phyloP scores from a whole-genome alignment of 1,284 basidiomycete genomes.

The Sporisorium exsertum region DNA sequence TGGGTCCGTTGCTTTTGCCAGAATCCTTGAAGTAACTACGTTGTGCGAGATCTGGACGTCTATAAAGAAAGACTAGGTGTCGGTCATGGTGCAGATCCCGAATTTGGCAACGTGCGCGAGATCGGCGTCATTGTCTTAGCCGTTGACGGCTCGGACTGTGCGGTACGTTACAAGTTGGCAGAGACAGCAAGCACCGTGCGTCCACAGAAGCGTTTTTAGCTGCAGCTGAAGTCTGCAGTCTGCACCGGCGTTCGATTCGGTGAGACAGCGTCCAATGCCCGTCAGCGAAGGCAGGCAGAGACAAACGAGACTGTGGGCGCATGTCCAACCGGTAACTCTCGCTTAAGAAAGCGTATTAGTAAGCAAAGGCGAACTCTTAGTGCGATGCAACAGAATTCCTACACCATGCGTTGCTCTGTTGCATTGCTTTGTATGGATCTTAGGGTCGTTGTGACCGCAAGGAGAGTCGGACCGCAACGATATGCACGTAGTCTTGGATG shows the following conservation, averaged over 20 bases:
- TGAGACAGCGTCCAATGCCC: not conserved
- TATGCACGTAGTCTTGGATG: not conserved
- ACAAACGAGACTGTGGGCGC: not conserved
- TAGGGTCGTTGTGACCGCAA: not conserved
- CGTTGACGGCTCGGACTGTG: not conserved
- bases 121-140: not conserved
- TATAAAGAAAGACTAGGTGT: not conserved
- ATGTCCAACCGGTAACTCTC: constrained; percentile 6
- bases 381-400: not conserved
- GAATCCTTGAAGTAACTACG: not conserved
- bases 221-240: not conserved
- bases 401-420: not conserved
- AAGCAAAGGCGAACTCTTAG: not conserved
- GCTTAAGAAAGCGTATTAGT: not conserved
- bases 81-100: not conserved
- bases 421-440: not conserved
- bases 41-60: not conserved
- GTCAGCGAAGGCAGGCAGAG: constrained; percentile 1
- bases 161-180: not conserved
- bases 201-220: not conserved
- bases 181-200: not conserved
- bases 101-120: not conserved
- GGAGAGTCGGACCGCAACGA: not conserved
- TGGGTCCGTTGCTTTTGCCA: too few species aligned
- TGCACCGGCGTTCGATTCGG: not conserved